Percentiles rank a stretch among this genome's conserved stretches.
Evolutionary conservation across 768 basidiomycete genomes (phyloP).

Genomic region (Lactarius pseudohatsudake): DNA sequence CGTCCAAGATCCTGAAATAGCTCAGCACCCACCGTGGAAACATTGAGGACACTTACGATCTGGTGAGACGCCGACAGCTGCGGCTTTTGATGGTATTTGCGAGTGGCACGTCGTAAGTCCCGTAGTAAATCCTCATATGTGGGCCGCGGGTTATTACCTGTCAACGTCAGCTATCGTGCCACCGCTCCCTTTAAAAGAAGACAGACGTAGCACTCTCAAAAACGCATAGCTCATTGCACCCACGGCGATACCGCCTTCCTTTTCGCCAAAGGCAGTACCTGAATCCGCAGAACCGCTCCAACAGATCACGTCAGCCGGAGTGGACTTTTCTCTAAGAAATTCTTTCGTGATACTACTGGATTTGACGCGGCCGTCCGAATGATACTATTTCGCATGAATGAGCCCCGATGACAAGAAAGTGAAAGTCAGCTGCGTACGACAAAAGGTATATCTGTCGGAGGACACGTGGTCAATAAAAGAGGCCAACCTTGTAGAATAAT

Average conservation of each 20-base stretch:
- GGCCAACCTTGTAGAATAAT: background rate
- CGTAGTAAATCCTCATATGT: conserved; percentile 26
- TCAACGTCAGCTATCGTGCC: background rate
- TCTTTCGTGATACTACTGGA: conserved; percentile 10
- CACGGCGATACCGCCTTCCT: conserved; percentile 22
- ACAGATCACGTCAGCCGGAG: conserved; percentile 29
- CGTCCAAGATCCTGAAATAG: conserved; percentile 13
- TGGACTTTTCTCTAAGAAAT: conserved; percentile 14
- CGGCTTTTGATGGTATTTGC: conserved; percentile 28
- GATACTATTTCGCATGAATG: conserved; percentile 20
- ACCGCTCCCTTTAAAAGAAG: background rate
- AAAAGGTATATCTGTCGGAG: conserved; percentile 21
- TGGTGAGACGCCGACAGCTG: conserved; percentile 28
- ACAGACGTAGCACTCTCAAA: conserved; percentile 23
- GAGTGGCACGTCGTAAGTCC: conserved; percentile 26
- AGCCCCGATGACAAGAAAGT: background rate
- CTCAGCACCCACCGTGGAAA: background rate
- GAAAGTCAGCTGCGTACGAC: conserved; percentile 7
- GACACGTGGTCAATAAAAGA: background rate
- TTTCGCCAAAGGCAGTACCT: conserved; percentile 19
- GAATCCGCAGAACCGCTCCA: conserved; percentile 30
- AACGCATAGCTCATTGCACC: conserved; percentile 31
- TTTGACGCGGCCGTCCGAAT: conserved; percentile 26
- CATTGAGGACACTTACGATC: conserved; percentile 22
- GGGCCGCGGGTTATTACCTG: conserved; percentile 22